Evolutionary conservation across 371 early-diverging fungal species (phyloP).

Genomic region (Mucor irregularis): DNA sequence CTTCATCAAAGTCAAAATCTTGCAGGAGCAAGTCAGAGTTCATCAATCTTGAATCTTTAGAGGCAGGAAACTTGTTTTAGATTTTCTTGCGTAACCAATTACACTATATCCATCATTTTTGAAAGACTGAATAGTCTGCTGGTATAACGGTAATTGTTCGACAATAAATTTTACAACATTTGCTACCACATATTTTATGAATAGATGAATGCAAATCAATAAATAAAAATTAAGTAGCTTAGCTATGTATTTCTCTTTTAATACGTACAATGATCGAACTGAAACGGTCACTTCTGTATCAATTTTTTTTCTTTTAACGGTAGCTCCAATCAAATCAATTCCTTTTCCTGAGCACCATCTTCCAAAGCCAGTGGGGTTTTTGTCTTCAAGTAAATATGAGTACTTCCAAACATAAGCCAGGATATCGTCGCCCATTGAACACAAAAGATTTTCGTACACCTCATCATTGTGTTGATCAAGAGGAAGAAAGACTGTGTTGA

Average conservation of each 20-base stretch:
- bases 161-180: constrained; percentile 9
- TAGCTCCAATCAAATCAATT: constrained; percentile 10
- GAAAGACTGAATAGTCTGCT: constrained; percentile 19
- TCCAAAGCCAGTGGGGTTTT: constrained; percentile 14
- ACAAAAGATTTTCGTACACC: constrained; percentile 10
- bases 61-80: constrained; percentile 20
- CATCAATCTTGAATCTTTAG: constrained; percentile 15
- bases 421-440: constrained; percentile 8
- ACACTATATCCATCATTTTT: constrained; percentile 22
- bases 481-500: constrained; percentile 9
- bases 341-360: constrained; percentile 14
- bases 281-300: neutral
- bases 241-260: constrained; percentile 18
- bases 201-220: constrained; percentile 14
- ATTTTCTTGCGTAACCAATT: constrained; percentile 25
- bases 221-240: constrained; percentile 10
- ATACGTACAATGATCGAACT: constrained; percentile 13
- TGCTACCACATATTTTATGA: constrained; percentile 12
- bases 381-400: constrained; percentile 13
- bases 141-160: constrained; percentile 15
- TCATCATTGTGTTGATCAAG: constrained; percentile 14
- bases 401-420: constrained; percentile 14
- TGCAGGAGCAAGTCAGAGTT: no score
- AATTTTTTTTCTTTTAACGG: constrained; percentile 7
- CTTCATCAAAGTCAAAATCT: no score